Evolutionary conservation across 2,329 filamentous ascomycete species (phyloP), one percentile per base, ranked within the genome.

Genomic region (Diaporthe caulivora): DNA sequence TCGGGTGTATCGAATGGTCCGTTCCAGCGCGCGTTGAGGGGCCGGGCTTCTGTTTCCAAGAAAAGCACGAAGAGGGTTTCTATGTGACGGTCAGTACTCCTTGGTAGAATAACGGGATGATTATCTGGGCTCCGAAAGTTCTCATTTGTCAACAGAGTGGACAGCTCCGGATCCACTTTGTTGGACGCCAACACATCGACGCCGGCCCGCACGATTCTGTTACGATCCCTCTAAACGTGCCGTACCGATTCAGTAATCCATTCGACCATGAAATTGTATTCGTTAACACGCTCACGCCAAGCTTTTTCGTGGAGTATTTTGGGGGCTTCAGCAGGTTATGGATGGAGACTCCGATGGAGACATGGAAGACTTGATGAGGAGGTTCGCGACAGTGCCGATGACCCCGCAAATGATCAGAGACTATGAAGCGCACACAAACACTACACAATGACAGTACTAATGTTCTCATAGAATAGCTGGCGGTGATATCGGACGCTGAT

Each of bases 271-370:
- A 49, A 15, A 26, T n/a, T 9, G 3, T 49, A 1, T 34, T 49
- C 5, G 15, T 64, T 18, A 64, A 49, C 24, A 64, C 60, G 2
- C 18, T 64, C 2, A 64, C 40, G 9, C 60, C 60, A 17, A 64
- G 60, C 31, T 49, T 49, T 21, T 49, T 34, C n/a, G 42, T 64
- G 26, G 42, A 64, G 13, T 64, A 64, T 17, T 64, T 64, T n/a
- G 7, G 10, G 2, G 5, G 21, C 42, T 49, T 2, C 26, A 34
- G 15, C 11, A 49, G 18, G 15, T 31, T 2, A 17, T 64, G 1
- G 11, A 64, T 34, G 42, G 60, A 3, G 40, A 44, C 11, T 6
- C 40, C 9, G 26, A 47, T 15, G 58, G n/a, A 15, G n/a, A 47
- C 17, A 31, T 62, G 58, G 26, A 21, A n/a, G 42, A 24, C 5